phyloP scores from a whole-genome alignment of 2,329 filamentous ascomycete species.

The Epichloe aotearoae region DNA sequence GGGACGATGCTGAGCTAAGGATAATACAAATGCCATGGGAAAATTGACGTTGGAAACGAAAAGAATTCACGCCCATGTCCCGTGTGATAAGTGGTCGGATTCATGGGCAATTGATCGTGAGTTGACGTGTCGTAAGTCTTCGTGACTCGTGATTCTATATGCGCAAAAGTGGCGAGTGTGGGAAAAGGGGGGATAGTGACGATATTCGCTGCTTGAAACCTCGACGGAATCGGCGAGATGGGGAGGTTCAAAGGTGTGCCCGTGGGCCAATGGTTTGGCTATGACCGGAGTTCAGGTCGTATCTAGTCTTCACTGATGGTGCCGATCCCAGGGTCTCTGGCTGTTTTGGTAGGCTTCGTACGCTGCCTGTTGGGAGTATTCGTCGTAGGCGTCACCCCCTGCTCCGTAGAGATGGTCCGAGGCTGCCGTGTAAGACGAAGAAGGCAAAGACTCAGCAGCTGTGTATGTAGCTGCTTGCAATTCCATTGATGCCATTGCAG shows the following conservation, averaged over 20 bases:
- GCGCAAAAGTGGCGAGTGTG: no score
- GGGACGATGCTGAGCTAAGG: no score
- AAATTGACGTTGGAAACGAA: no score
- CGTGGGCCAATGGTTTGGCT: neutral
- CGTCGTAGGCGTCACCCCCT: neutral
- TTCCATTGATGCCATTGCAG: neutral
- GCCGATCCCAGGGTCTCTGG: neutral
- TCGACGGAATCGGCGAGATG: neutral
- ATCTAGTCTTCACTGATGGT: neutral
- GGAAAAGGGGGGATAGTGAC: neutral
- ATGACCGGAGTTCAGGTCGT: neutral
- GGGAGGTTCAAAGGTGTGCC: neutral
- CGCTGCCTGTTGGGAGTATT: neutral
- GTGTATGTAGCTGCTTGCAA: neutral
- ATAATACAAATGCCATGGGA: no score
- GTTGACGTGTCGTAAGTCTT: no score
- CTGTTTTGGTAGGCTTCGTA: slow-evolving; percentile 2
- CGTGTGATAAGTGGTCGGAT: no score
- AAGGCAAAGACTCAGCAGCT: neutral
- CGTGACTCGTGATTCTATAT: no score
- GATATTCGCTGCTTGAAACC: neutral
- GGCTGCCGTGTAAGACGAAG: neutral
- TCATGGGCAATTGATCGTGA: no score
- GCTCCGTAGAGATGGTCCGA: neutral
- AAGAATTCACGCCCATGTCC: no score